phyloP scores from a whole-genome alignment of 2,329 filamentous ascomycete species.

The Curvularia sp. region DNA sequence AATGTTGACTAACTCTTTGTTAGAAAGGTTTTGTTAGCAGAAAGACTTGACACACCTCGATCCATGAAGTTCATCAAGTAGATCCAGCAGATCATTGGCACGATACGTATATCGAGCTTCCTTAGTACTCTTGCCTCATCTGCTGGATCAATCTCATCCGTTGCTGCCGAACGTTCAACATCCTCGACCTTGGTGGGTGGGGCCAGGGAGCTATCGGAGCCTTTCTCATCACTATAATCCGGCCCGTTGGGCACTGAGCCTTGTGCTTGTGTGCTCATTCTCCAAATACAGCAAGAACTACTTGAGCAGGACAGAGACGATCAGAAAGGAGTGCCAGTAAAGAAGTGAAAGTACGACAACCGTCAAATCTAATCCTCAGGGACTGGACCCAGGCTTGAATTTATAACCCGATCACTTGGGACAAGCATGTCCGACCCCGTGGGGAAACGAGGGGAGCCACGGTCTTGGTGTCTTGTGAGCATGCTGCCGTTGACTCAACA shows the following conservation, averaged over 20 bases:
- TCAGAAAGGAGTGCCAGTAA: background rate
- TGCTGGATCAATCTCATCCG: slow-evolving; percentile 49
- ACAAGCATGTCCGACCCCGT: slow-evolving; percentile 16
- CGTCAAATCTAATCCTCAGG: slow-evolving; percentile 9
- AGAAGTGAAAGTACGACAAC: slow-evolving; percentile 8
- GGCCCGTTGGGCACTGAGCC: slow-evolving; percentile 1
- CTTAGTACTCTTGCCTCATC: slow-evolving; percentile 57
- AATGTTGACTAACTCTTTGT: slow-evolving; percentile 24
- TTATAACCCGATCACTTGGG: slow-evolving; percentile 17
- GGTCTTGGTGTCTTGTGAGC: slow-evolving; percentile 20
- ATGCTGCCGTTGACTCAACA: slow-evolving; percentile 18
- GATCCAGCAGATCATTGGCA: slow-evolving; percentile 62
- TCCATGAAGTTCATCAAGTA: slow-evolving; percentile 58
- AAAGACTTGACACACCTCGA: slow-evolving; percentile 47
- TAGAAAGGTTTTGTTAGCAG: background rate
- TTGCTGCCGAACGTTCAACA: slow-evolving; percentile 16
- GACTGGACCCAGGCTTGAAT: slow-evolving; percentile 14
- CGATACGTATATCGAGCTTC: slow-evolving; percentile 58
- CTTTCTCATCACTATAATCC: slow-evolving; percentile 21
- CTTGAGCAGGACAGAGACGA: background rate
- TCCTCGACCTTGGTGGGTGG: slow-evolving; percentile 24
- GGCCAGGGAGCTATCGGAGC: slow-evolving; percentile 20
- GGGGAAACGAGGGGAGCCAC: slow-evolving; percentile 23
- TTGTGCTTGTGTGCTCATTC: slow-evolving; percentile 9
- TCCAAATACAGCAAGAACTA: slow-evolving; percentile 4